A percentile compares a stretch with the other conserved stretches of the same genome.
Conservation (phyloP, 2,329 filamentous ascomycete species). For the Spiromastix sp. region DNA sequence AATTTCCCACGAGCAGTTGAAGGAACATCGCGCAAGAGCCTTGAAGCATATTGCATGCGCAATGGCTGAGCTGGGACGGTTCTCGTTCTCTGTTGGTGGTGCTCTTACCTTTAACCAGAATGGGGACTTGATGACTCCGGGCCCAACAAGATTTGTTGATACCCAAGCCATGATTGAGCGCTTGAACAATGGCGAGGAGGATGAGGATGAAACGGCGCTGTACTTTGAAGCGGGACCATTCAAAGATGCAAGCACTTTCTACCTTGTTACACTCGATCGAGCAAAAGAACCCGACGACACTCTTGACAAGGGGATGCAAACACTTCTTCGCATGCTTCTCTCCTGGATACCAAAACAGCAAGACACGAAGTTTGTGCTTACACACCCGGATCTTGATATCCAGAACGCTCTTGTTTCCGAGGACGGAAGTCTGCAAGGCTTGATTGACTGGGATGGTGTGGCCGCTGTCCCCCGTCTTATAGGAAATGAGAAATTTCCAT, state of each 20-base stretch:
- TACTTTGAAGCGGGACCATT: slow-evolving; percentile 8
- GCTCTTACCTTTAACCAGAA: slow-evolving; percentile 7
- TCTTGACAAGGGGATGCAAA: slow-evolving; percentile 5
- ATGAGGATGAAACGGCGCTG: slow-evolving; percentile 4
- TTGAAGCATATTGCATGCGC: slow-evolving; percentile 12
- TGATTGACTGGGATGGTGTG: slow-evolving; percentile 11
- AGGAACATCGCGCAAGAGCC: slow-evolving; percentile 8
- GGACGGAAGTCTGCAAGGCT: slow-evolving; percentile 7
- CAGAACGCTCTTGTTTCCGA: slow-evolving; percentile 7
- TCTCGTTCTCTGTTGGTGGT: slow-evolving; percentile 10
- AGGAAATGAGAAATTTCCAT: slow-evolving; percentile 9
- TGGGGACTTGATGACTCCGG: slow-evolving; percentile 5
- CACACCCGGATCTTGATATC: slow-evolving; percentile 7
- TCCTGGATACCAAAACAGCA: slow-evolving; percentile 4
- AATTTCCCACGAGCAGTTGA: background rate
- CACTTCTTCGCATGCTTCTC: slow-evolving; percentile 5
- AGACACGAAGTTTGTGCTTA: slow-evolving; percentile 6
- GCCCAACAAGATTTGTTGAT: slow-evolving; percentile 3
- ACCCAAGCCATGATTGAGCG: slow-evolving; percentile 3
- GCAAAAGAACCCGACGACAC: slow-evolving; percentile 2
- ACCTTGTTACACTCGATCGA: slow-evolving; percentile 6
- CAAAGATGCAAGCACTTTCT: slow-evolving; percentile 5
- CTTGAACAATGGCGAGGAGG: slow-evolving; percentile 1
- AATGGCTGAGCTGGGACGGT: slow-evolving; percentile 14
- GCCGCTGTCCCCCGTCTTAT: slow-evolving; percentile 6